Evolutionary conservation across 352 stramenopile species (phyloP).

Genomic region (Aphanomyces cochlioides): DNA sequence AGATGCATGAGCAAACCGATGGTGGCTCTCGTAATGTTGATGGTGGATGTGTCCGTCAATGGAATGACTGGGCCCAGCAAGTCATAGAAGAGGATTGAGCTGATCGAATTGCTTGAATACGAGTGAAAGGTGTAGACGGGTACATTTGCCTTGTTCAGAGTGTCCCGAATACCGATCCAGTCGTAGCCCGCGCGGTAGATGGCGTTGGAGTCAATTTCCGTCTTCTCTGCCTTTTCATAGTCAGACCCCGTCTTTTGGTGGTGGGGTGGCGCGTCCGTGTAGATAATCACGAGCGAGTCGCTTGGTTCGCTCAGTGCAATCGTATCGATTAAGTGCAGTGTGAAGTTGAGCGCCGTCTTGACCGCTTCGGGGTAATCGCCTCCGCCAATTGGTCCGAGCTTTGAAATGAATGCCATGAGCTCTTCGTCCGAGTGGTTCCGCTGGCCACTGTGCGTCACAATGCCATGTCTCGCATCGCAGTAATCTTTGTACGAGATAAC

Average conservation of each 20-base stretch:
- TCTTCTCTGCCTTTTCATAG: neutral
- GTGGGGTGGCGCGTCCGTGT: slow-evolving; percentile 26
- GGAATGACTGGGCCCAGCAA: slow-evolving; percentile 7
- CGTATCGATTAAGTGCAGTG: neutral
- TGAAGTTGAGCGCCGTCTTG: slow-evolving; percentile 28
- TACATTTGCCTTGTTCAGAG: neutral
- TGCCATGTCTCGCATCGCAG: slow-evolving; percentile 11
- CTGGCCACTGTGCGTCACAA: slow-evolving; percentile 1
- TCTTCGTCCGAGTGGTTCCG: slow-evolving; percentile 7
- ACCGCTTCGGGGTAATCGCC: slow-evolving; percentile 20
- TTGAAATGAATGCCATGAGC: neutral
- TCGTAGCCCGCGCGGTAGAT: slow-evolving; percentile 12
- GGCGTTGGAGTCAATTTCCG: slow-evolving; percentile 3
- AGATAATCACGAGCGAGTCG: slow-evolving; percentile 18
- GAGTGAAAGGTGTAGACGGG: slow-evolving; percentile 21
- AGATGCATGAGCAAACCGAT: slow-evolving; percentile 17
- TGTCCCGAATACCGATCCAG: slow-evolving; percentile 11
- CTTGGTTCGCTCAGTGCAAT: neutral
- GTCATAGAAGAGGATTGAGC: slow-evolving; percentile 6
- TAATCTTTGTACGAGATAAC: slow-evolving; percentile 28
- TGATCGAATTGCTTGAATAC: neutral
- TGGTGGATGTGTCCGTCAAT: neutral
- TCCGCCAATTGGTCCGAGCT: neutral
- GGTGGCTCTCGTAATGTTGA: slow-evolving; percentile 7
- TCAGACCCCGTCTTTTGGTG: slow-evolving; percentile 1